phyloP scores from a whole-genome alignment of 2,329 filamentous ascomycete genomes.

The Pseudogymnoascus sp. region DNA sequence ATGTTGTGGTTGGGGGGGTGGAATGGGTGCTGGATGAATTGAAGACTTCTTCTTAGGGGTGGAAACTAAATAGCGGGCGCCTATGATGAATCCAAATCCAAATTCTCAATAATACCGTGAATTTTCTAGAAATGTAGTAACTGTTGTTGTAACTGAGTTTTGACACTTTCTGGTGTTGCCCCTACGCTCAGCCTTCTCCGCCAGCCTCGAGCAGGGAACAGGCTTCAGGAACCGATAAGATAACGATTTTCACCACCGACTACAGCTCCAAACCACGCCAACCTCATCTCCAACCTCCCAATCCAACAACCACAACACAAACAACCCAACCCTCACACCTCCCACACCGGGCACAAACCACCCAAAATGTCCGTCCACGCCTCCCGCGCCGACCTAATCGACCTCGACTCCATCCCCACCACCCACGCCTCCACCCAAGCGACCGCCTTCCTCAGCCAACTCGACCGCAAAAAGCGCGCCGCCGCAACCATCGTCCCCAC shows the following conservation, averaged over 20 bases:
- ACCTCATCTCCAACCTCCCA: neutral
- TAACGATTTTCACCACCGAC: neutral
- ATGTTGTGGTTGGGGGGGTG: slow-evolving; percentile 28
- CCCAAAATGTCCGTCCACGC: slow-evolving; percentile 7
- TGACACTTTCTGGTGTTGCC: neutral
- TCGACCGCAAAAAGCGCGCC: slow-evolving; percentile 82
- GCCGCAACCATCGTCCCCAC: slow-evolving; percentile 88
- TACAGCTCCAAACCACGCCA: neutral
- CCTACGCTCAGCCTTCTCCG: neutral
- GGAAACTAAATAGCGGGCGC: neutral
- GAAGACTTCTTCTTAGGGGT: neutral
- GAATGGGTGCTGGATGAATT: slow-evolving; percentile 25
- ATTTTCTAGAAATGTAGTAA: neutral
- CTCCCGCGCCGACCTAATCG: slow-evolving; percentile 2
- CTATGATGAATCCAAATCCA: neutral
- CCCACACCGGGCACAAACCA: neutral
- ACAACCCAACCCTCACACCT: neutral
- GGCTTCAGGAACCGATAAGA: neutral
- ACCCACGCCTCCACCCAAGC: slow-evolving; percentile 20
- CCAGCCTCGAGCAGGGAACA: neutral
- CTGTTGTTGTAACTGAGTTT: neutral
- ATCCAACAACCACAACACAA: neutral
- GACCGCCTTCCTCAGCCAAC: slow-evolving; percentile 46
- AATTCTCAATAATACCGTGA: neutral
- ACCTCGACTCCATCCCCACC: slow-evolving; percentile 3